Evolutionary conservation across 2,329 filamentous ascomycete genomes (phyloP).

Genomic region (Pseudogymnoascus sp.): DNA sequence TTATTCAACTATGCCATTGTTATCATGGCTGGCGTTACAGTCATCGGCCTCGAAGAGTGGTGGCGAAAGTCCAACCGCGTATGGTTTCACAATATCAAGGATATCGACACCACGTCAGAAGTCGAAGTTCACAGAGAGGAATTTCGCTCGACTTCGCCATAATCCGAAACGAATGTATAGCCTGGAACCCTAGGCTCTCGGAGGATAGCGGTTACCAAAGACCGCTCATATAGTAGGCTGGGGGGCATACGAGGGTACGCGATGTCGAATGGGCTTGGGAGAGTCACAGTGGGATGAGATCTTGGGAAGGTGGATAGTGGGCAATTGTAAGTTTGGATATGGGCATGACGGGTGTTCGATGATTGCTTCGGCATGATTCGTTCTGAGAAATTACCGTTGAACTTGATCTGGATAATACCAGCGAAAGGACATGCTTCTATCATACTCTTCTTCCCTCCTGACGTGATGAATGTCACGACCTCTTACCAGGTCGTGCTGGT

Average conservation of each 20-base stretch:
- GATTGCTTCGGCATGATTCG: constrained; percentile 11
- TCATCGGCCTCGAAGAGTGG: constrained; percentile 12
- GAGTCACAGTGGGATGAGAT: neutral
- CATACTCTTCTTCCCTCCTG: neutral
- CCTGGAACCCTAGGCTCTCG: neutral
- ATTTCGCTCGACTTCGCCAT: neutral
- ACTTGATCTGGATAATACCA: constrained; percentile 24
- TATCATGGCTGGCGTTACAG: constrained; percentile 12
- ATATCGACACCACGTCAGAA: constrained; percentile 16
- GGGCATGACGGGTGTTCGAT: constrained; percentile 11
- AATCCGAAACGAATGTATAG: neutral
- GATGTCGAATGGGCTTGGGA: neutral
- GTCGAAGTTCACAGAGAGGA: neutral
- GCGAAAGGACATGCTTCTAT: constrained; percentile 10
- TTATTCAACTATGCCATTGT: constrained; percentile 13
- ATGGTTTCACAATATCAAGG: constrained; percentile 13
- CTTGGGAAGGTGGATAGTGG: neutral
- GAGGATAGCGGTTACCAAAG: neutral
- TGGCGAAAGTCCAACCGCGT: constrained; percentile 11
- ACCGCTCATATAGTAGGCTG: too few relatives aligned
- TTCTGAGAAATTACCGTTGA: constrained; percentile 13
- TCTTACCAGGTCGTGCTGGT: neutral
- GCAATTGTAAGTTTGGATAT: neutral
- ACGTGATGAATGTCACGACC: neutral
- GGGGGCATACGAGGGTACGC: neutral